phyloP scores from a whole-genome alignment of 1,284 basidiomycete species.

The Wallemia hederae region DNA sequence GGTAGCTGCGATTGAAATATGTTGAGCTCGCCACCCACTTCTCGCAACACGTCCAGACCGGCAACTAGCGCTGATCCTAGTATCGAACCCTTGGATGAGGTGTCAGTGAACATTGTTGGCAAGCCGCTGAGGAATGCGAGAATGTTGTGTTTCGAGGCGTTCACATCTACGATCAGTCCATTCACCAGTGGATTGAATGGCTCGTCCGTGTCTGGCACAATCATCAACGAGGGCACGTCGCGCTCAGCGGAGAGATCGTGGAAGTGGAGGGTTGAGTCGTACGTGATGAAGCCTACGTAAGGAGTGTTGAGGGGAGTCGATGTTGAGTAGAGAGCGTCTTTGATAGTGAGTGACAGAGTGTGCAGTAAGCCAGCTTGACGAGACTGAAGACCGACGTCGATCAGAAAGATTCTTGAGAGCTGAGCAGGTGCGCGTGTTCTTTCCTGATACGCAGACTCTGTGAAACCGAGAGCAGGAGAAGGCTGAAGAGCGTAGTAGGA shows the following conservation, averaged over 20 bases:
- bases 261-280: slow-evolving; percentile 4
- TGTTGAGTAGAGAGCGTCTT: slow-evolving; percentile 28
- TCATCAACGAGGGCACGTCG: slow-evolving; percentile 39
- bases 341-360: slow-evolving; percentile 35
- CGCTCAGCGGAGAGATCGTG: slow-evolving; percentile 15
- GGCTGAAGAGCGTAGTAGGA: slow-evolving; percentile 61
- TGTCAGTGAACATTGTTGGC: slow-evolving; percentile 31
- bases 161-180: slow-evolving; percentile 52
- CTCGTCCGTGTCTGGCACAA: slow-evolving; percentile 69
- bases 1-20: slow-evolving; percentile 55
- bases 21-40: slow-evolving; percentile 65
- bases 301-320: not conserved
- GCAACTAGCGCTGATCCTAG: slow-evolving; percentile 52
- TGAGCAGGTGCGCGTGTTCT: slow-evolving; percentile 28
- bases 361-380: slow-evolving; percentile 39
- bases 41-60: slow-evolving; percentile 20
- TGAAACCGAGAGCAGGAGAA: slow-evolving; percentile 12
- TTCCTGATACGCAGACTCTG: slow-evolving; percentile 13
- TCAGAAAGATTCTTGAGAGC: slow-evolving; percentile 53
- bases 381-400: slow-evolving; percentile 56
- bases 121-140: slow-evolving; percentile 26
- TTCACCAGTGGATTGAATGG: slow-evolving; percentile 53
- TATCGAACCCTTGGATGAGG: slow-evolving; percentile 27
- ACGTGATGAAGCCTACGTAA: slow-evolving; percentile 1
- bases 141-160: not conserved